Evolutionary conservation across 2,329 filamentous ascomycete genomes (phyloP).

Genomic region (Zymoseptoria tritici): DNA sequence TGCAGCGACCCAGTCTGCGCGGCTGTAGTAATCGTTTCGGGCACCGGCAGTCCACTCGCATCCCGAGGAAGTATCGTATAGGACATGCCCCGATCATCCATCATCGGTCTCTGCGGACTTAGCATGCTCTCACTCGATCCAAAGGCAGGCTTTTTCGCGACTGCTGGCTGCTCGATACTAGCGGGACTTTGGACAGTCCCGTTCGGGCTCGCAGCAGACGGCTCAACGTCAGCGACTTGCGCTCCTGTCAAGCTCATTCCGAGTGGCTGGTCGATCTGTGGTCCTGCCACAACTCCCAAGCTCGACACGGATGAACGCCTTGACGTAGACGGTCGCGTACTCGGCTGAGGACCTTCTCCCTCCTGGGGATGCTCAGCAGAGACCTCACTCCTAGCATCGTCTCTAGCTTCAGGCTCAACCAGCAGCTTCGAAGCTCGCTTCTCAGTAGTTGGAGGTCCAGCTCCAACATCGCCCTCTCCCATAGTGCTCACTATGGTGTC

Average conservation of each 20-base stretch:
- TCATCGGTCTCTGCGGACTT: conserved; percentile 1
- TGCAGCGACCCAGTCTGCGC: background rate
- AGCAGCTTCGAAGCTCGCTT: background rate
- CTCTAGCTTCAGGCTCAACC: conserved; percentile 3
- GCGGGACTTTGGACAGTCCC: background rate
- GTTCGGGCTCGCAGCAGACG: background rate
- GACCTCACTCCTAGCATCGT: conserved; percentile 17
- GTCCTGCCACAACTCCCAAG: conserved; percentile 9
- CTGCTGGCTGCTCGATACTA: background rate
- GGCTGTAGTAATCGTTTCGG: conserved; percentile 12
- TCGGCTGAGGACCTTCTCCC: conserved; percentile 7
- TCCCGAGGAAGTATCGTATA: conserved; percentile 22
- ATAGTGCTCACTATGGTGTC: background rate
- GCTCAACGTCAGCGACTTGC: background rate
- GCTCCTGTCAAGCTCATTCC: background rate
- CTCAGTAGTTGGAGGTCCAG: conserved; percentile 1
- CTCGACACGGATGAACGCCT: conserved; percentile 24
- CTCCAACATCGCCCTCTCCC: conserved; percentile 3
- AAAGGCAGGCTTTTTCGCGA: background rate
- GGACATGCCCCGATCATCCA: conserved; percentile 22
- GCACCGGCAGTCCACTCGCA: conserved; percentile 9
- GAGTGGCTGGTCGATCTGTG: background rate
- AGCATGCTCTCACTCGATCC: background rate
- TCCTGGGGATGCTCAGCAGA: conserved; percentile 16
- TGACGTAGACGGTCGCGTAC: conserved; percentile 5